Base-by-base conservation (phyloP, 176 grass and related monocot genomes). In the Triticum urartu region DNA sequence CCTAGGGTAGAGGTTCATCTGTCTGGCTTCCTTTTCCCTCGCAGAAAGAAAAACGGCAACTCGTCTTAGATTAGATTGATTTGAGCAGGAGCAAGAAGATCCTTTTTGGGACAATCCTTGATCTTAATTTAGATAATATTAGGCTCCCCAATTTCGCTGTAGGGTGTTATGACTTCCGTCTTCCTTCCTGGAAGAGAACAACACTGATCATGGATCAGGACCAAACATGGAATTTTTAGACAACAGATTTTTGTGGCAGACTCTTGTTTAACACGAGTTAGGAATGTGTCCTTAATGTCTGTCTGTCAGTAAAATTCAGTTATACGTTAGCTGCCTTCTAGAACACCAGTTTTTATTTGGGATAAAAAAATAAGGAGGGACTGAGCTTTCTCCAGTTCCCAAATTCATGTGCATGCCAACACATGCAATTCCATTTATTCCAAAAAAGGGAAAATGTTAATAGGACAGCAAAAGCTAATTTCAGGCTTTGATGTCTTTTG, bases 401-500 rank as follows among this genome's bases (percentile, higher is more conserved):
- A 86, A 79, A 73, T 59, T 80, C 43, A 59, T 48, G 56, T 47
- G 83, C 65, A 63, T 81, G 26, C 77, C 64, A 68, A 64, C 67
- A 81, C 81, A 79, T 72, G 34, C 79, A 79, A 63, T 88, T 85
- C 52, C 85, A 42, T 63, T 88, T 79, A 90, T 87, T 77, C 24
- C 30, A 60, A 59, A 76, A 60, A 69, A 7, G 21, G 21, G 2
- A 24, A 70, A 52, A 22, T 17, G 4, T 11, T 24, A 80, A 32
- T 12, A 45, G 20, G 15, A 76, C 7, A 45, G 26, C n/a, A 87
- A 87, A 79, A 86, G 67, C 48, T 72, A 87, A 65, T 11, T 87
- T 0, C 50, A 54, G 0, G 50, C 5, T 54, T 54, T 0, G 15
- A 54, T 54, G 50, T 54, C 50, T 54, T 54, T 18, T 54, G 50